A percentile compares a stretch with the other conserved stretches of the same genome.
Conservation (phyloP, 2,329 filamentous ascomycete species). For the Huntiella omanensis region DNA sequence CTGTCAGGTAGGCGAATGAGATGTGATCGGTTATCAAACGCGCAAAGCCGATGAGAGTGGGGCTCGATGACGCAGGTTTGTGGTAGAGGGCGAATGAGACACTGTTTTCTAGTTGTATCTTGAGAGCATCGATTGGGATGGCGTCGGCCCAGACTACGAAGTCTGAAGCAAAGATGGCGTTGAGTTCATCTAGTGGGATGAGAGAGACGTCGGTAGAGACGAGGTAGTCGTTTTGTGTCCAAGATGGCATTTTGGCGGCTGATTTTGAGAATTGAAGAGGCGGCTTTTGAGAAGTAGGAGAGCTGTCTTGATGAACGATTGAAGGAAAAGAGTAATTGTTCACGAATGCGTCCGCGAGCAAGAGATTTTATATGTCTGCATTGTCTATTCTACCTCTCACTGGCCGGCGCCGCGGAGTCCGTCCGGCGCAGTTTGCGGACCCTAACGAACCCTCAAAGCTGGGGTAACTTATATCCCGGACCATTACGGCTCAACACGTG, state of each 20-base stretch:
- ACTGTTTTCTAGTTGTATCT: constrained; percentile 35
- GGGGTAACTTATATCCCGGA: not conserved
- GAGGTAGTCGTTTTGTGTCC: constrained; percentile 35
- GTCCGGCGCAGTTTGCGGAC: too few species aligned
- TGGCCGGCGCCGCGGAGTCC: too few species aligned
- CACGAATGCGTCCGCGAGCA: too few species aligned
- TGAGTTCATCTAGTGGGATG: constrained; percentile 34
- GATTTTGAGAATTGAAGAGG: too few species aligned
- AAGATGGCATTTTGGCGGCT: constrained; percentile 14
- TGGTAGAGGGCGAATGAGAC: constrained; percentile 41
- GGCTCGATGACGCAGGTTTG: constrained; percentile 13
- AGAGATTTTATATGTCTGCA: too few species aligned
- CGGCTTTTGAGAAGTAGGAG: too few species aligned
- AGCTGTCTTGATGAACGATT: too few species aligned
- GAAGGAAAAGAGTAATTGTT: too few species aligned
- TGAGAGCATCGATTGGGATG: constrained; percentile 28
- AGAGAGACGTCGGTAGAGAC: constrained; percentile 41
- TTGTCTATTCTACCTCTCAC: too few species aligned
- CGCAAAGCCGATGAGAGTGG: too few species aligned
- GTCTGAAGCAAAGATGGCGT: constrained; percentile 35
- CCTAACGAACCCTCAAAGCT: not conserved
- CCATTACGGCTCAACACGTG: constrained; percentile 4
- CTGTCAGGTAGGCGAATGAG: constrained; percentile 48
- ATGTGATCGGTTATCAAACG: constrained; percentile 21
- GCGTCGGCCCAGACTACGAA: constrained; percentile 42